A percentile compares a stretch with the other conserved stretches of the same genome.
These are phyloP conservation scores for Amborella trichopoda DNA, from an alignment of 164 flowering plant genomes.

Conservation along the genomic window DNA sequence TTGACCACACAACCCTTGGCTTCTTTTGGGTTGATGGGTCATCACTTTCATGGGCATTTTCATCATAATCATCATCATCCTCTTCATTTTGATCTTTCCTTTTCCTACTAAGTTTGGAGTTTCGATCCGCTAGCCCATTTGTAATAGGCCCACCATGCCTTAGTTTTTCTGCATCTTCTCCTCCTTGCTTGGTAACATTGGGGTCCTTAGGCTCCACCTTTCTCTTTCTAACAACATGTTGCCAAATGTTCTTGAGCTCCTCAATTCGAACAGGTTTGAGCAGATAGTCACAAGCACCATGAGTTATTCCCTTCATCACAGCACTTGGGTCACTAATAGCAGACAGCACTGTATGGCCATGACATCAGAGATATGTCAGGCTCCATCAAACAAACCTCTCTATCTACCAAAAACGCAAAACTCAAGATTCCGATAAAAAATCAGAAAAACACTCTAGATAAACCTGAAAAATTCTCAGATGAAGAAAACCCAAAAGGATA, in stretches of 20 bases:
- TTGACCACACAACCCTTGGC: conserved; percentile 88
- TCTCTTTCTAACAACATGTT: conserved; percentile 75
- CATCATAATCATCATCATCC: conserved; percentile 53
- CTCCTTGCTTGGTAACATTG: conserved; percentile 10
- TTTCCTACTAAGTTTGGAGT: conserved; percentile 39
- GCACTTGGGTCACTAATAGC: conserved; percentile 50
- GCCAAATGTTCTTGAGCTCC: conserved; percentile 93
- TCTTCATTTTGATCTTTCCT: conserved; percentile 63
- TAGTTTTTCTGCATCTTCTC: conserved; percentile 15
- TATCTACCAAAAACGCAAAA: too few species aligned
- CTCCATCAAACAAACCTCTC: too few species aligned
- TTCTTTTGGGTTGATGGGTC: conserved; percentile 66
- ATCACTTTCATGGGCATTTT: conserved; percentile 37
- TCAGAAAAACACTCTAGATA: too few species aligned
- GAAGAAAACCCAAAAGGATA: too few species aligned
- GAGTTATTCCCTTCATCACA: conserved; percentile 79
- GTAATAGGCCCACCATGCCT: conserved; percentile 11
- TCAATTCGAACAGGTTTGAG: conserved; percentile 80
- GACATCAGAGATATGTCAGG: too few species aligned
- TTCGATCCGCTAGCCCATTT: conserved; percentile 21
- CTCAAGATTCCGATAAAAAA: too few species aligned
- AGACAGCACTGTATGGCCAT: conserved; percentile 61
- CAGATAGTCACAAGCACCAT: conserved; percentile 90
- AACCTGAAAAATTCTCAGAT: too few species aligned
- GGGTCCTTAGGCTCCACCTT: conserved; percentile 31